A percentile compares a stretch with the other conserved stretches of the same genome.
Evolutionary conservation across 2,329 filamentous ascomycete genomes (phyloP).

Genomic region (Diaporthe amygdali): DNA sequence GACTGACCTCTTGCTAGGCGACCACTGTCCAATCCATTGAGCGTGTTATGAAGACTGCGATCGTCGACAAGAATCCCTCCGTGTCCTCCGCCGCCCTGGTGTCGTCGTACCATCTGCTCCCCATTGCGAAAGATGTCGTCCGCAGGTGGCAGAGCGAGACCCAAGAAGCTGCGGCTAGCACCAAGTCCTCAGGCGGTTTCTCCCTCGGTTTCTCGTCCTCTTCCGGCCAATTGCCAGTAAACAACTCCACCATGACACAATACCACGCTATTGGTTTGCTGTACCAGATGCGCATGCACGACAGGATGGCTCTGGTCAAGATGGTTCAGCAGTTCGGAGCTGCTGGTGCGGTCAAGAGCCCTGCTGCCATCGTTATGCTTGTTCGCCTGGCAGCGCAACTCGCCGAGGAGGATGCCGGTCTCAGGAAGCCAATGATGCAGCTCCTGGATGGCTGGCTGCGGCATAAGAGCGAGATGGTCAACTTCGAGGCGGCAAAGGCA

Average conservation of each 20-base stretch:
- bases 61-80: conserved; percentile 98
- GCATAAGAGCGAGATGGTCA: conserved; percentile 99
- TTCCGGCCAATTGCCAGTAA: conserved; percentile 76
- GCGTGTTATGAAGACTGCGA: conserved; percentile 97
- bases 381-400: conserved; percentile 92
- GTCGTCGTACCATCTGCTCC: conserved; percentile 96
- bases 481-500: conserved; percentile 98
- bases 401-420: conserved; percentile 87
- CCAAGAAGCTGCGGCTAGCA: conserved; percentile 90
- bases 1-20: conserved; percentile 58
- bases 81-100: conserved; percentile 96
- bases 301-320: conserved; percentile 98
- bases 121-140: conserved; percentile 93
- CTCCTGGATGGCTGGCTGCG: conserved; percentile 94
- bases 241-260: conserved; percentile 96
- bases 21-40: conserved; percentile 98
- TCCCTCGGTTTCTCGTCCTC: conserved; percentile 88
- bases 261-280: conserved; percentile 97
- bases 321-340: conserved; percentile 99
- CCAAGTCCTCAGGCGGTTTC: conserved; percentile 89
- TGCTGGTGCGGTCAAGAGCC: conserved; percentile 91
- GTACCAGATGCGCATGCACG: conserved; percentile 97
- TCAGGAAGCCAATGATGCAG: conserved; percentile 96
- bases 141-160: conserved; percentile 98
- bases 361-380: conserved; percentile 88